A percentile compares a stretch with the other conserved stretches of the same genome.
Evolutionary conservation across 163 green algal species (phyloP).

Genomic region (Volvox carteri): DNA sequence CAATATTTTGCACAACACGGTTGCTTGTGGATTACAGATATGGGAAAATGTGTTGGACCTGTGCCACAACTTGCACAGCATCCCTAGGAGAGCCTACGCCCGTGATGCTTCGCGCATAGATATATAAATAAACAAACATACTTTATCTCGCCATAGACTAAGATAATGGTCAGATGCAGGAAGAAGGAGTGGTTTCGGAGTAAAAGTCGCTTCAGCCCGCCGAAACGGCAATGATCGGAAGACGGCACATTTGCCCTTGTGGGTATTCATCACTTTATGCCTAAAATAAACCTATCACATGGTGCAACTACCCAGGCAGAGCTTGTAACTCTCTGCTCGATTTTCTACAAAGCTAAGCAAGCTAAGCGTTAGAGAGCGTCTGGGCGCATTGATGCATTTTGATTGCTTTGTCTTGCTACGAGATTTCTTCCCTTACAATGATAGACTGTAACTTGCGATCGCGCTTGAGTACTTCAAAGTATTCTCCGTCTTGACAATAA

Average conservation of each 20-base stretch:
- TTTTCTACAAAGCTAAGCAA: too few relatives aligned
- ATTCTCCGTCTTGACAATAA: background rate
- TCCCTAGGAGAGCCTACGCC: too few relatives aligned
- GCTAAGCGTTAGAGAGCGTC: too few relatives aligned
- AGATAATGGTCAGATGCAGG: too few relatives aligned
- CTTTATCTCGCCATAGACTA: too few relatives aligned
- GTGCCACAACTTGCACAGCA: too few relatives aligned
- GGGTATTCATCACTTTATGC: background rate
- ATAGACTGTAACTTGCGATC: background rate
- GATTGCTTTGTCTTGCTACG: background rate
- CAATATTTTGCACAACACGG: too few relatives aligned
- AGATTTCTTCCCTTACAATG: background rate
- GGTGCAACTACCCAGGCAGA: background rate
- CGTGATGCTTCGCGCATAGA: too few relatives aligned
- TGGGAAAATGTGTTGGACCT: too few relatives aligned
- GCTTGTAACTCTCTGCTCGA: too few relatives aligned
- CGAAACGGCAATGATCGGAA: background rate
- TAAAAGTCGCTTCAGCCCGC: background rate
- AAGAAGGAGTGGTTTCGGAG: slow-evolving; percentile 3
- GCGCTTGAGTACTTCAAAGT: background rate
- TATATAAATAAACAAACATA: too few relatives aligned
- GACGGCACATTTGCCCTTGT: background rate
- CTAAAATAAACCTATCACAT: background rate
- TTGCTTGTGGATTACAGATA: too few relatives aligned
- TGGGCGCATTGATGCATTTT: background rate